phyloP scores from a whole-genome alignment of 164 flowering plant genomes.

The Chimonanthus praecox region DNA sequence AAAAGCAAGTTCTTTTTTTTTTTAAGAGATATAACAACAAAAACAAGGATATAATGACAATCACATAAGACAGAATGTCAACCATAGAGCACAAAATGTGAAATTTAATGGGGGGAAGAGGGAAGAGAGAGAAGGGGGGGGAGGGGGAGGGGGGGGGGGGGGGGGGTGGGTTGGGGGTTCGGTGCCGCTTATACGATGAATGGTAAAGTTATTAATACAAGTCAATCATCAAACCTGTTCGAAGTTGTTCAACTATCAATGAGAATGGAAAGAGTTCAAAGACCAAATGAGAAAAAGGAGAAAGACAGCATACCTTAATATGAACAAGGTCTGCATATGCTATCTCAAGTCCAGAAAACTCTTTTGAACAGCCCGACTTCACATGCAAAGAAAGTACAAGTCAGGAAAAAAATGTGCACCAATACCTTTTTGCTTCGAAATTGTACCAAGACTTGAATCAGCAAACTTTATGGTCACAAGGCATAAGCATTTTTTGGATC shows the following conservation, averaged over 20 bases:
- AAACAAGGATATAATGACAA: background rate
- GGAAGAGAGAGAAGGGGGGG: too few species aligned
- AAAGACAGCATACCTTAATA: slow-evolving; percentile 52
- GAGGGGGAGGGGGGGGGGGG: too few species aligned
- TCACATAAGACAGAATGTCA: background rate
- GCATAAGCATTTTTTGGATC: background rate
- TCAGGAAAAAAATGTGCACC: too few species aligned
- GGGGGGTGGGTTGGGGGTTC: too few species aligned
- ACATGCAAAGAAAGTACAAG: slow-evolving; percentile 12
- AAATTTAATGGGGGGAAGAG: background rate
- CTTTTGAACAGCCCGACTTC: slow-evolving; percentile 97
- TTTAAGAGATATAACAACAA: too few species aligned
- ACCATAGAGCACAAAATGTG: background rate
- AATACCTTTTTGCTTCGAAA: background rate
- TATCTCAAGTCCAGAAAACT: slow-evolving; percentile 54
- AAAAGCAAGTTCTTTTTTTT: slow-evolving; percentile 1
- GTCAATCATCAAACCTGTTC: background rate
- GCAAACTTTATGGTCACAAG: background rate
- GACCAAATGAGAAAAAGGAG: background rate
- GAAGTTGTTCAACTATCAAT: background rate
- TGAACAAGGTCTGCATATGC: slow-evolving; percentile 71
- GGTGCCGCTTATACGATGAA: too few species aligned
- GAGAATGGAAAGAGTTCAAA: background rate
- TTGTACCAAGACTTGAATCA: background rate
- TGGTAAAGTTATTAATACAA: background rate